Conservation (phyloP, 352 stramenopile species). For the Phytophthora sp. region DNA sequence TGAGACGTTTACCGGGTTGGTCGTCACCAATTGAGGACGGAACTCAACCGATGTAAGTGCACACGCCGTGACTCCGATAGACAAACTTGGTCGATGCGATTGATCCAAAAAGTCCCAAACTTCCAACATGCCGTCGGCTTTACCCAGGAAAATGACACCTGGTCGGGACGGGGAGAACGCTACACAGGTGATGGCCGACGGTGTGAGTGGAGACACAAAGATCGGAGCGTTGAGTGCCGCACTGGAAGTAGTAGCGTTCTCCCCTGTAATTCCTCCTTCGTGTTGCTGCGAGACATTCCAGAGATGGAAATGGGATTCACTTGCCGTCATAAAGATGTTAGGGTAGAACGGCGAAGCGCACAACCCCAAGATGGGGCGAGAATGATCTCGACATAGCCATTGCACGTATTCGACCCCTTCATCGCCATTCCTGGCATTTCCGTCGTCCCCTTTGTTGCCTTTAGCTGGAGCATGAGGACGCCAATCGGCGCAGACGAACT, state of each 20-base stretch:
- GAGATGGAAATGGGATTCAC: conserved; percentile 92
- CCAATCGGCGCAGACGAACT: conserved; percentile 92
- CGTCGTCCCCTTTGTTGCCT: conserved; percentile 46
- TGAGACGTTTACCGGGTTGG: too few relatives aligned
- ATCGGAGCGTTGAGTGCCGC: conserved; percentile 70
- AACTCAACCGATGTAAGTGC: conserved; percentile 90
- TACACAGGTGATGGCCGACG: conserved; percentile 80
- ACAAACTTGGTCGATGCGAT: conserved; percentile 84
- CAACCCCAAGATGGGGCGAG: conserved; percentile 77
- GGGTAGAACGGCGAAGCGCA: conserved; percentile 92
- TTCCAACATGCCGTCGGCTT: conserved; percentile 90
- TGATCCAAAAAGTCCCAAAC: conserved; percentile 95
- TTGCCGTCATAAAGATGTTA: conserved; percentile 88
- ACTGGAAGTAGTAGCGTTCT: not conserved
- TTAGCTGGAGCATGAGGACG: conserved; percentile 61
- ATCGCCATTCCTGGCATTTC: conserved; percentile 42
- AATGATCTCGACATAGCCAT: conserved; percentile 91
- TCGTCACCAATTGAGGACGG: conserved; percentile 41
- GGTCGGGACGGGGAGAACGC: conserved; percentile 91
- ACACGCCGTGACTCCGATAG: conserved; percentile 83
- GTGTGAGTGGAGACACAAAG: conserved; percentile 87
- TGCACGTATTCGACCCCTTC: conserved; percentile 91
- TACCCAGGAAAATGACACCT: conserved; percentile 89
- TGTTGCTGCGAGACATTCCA: conserved; percentile 85
- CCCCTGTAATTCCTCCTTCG: conserved; percentile 12